phyloP scores from a whole-genome alignment of 2,329 filamentous ascomycete genomes.

The Fusarium subtropicale region DNA sequence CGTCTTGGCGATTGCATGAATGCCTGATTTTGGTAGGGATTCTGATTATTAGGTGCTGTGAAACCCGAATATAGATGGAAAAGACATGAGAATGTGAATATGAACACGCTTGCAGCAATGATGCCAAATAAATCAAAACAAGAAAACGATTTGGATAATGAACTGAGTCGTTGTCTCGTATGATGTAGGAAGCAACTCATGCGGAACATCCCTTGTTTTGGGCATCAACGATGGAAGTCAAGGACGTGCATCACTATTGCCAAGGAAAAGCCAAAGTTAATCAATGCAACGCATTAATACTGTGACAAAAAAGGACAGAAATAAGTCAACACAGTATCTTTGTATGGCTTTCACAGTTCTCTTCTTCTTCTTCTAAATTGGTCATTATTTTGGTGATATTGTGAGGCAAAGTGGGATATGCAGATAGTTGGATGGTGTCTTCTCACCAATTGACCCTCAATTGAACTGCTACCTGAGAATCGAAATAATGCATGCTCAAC shows the following conservation, averaged over 20 bases:
- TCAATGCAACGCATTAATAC: not conserved
- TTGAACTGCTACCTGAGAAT: not conserved
- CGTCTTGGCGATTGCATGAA: slow-evolving; percentile 2
- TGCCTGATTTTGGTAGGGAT: slow-evolving; percentile 6
- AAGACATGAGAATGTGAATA: not conserved
- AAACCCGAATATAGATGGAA: not conserved
- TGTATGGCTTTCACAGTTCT: not conserved
- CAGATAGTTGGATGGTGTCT: too few species aligned
- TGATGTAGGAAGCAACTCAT: slow-evolving; percentile 14
- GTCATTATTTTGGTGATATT: not conserved
- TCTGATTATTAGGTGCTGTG: not conserved
- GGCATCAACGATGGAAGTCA: slow-evolving; percentile 3
- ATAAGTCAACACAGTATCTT: not conserved
- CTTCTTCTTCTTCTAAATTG: not conserved
- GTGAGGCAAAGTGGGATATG: not conserved
- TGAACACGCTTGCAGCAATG: not conserved
- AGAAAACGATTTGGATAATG: not conserved
- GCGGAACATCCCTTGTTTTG: slow-evolving; percentile 19
- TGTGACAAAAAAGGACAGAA: not conserved
- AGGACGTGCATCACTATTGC: slow-evolving; percentile 31
- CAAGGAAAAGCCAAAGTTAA: slow-evolving; percentile 4
- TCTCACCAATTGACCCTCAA: not conserved
- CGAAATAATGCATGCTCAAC: not conserved
- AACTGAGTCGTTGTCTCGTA: not conserved
- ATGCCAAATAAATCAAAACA: not conserved